Base-by-base conservation (phyloP, 139 green algal genomes). In the Edaphochlamys debaryana region DNA sequence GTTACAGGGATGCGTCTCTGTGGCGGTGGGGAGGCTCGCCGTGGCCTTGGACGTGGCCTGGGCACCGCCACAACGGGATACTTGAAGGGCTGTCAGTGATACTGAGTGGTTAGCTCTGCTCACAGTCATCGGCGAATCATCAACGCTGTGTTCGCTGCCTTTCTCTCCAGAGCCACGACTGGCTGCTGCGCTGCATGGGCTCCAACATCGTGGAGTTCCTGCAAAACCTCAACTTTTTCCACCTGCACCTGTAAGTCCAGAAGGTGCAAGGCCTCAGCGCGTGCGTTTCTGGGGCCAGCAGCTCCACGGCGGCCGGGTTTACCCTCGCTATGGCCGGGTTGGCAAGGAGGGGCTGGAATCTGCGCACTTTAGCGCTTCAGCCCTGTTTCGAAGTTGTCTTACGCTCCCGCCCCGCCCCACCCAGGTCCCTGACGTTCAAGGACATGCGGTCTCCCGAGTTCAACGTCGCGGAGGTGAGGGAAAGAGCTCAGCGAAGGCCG, bases 101-200 rank as follows among this genome's bases (percentile, higher is more conserved):
- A 13, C 38, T 4, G 23, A 4, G 17, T 36, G 5, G n/a, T 40
- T 15, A 19, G n/a, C 41, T 17, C 13, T 4, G 4, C 17, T 13
- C 64, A n/a, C 64, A 41, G 8, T 42, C 60, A 32, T 37, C 27
- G 17, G 9, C 17, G 4, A 15, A 2, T 42, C 27, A 45, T 13
- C 9, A 6, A 42, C 63, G 27, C 34, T 30, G 4, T 13, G 32
- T 34, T 41, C 34, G 17, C 32, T 8, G 7, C 63, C 63, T 41
- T 23, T 15, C 29, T n/a, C 30, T n/a, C 4, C 56, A 79, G 56
- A 56, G 73, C 36, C 69, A 69, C 73, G 73, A 80, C 52, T 29
- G 38, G 73, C 73, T 80, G 29, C 73, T 80, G 0, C 56, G 73
- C 54, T 70, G 56, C 73, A 80, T 80, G 73, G 73, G 73, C 8